Percentiles rank a stretch among this genome's conserved stretches.
Evolutionary conservation across 108 stramenopile species (phyloP).

Genomic region (Chaetoceros tenuissimus): DNA sequence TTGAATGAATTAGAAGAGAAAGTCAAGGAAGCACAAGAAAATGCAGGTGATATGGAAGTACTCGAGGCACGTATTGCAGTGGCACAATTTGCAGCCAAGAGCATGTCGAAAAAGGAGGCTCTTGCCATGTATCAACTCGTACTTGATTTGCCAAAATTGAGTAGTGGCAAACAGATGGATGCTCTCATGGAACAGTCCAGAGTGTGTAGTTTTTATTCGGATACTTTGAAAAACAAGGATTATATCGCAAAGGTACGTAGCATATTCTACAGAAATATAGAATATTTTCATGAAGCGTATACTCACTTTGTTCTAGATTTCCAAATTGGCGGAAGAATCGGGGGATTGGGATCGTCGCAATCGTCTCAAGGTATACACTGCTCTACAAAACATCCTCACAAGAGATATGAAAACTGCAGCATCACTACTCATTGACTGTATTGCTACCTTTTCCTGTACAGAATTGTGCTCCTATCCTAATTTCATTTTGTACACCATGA

Average conservation of each 20-base stretch:
- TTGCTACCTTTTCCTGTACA: conserved; percentile 94
- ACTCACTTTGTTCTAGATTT: conserved; percentile 26
- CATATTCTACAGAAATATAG: neutral
- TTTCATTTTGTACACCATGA: conserved; percentile 87
- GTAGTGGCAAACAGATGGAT: conserved; percentile 94
- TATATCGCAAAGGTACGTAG: conserved; percentile 53
- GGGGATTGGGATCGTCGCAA: conserved; percentile 99
- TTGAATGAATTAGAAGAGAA: conserved; percentile 38
- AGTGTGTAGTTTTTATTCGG: conserved; percentile 78
- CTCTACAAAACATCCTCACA: conserved; percentile 56
- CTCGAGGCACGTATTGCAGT: conserved; percentile 80
- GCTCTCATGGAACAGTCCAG: conserved; percentile 86
- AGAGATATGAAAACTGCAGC: conserved; percentile 85
- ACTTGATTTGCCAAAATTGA: conserved; percentile 77
- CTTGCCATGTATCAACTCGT: conserved; percentile 77
- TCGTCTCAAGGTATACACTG: conserved; percentile 93
- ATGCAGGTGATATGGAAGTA: conserved; percentile 97
- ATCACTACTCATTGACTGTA: conserved; percentile 79
- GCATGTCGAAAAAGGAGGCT: conserved; percentile 71
- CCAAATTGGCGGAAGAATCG: conserved; percentile 76
- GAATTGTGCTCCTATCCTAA: conserved; percentile 91
- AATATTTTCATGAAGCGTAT: neutral
- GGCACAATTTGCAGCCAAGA: conserved; percentile 84
- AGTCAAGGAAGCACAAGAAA: conserved; percentile 76
- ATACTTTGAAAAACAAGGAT: conserved; percentile 46